Conservation (phyloP, 345 rosid species). For the Viola odorata region DNA sequence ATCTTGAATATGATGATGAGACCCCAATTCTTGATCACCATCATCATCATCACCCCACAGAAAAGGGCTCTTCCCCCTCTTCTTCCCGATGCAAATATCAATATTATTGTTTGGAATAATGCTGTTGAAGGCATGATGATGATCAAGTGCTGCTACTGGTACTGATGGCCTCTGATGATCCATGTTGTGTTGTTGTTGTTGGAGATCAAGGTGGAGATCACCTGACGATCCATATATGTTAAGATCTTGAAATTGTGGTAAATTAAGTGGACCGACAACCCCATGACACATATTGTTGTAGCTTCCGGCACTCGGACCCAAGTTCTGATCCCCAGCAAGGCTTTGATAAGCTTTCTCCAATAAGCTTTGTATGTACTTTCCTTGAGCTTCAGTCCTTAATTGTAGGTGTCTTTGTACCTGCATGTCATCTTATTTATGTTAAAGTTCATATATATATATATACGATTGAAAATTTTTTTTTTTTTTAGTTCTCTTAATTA, state of each 20-base stretch:
- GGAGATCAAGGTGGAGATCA: slow-evolving; percentile 42
- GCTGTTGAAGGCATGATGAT: too few relatives aligned
- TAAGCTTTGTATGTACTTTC: slow-evolving; percentile 95
- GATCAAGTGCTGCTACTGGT: too few relatives aligned
- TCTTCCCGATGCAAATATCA: too few relatives aligned
- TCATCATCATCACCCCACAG: slow-evolving; percentile 71
- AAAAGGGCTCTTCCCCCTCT: slow-evolving; percentile 60
- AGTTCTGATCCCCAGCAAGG: slow-evolving; percentile 60
- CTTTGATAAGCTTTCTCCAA: slow-evolving; percentile 94
- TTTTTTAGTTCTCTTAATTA: not conserved
- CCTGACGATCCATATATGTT: slow-evolving; percentile 56
- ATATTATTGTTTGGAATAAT: too few relatives aligned
- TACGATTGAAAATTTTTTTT: not conserved
- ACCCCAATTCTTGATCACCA: slow-evolving; percentile 35
- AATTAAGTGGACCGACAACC: slow-evolving; percentile 48
- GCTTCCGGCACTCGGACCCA: slow-evolving; percentile 34
- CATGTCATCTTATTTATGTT: not conserved
- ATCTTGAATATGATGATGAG: slow-evolving; percentile 32
- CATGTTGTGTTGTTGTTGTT: slow-evolving; percentile 35
- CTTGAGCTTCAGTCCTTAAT: slow-evolving; percentile 96
- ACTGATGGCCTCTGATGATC: slow-evolving; percentile 39
- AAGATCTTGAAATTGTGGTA: slow-evolving; percentile 89
- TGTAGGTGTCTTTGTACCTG: slow-evolving; percentile 98
- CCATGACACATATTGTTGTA: slow-evolving; percentile 49
- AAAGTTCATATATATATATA: too few relatives aligned